phyloP scores from a whole-genome alignment of 371 early-diverging fungal genomes.

The Mortierella sp. region DNA sequence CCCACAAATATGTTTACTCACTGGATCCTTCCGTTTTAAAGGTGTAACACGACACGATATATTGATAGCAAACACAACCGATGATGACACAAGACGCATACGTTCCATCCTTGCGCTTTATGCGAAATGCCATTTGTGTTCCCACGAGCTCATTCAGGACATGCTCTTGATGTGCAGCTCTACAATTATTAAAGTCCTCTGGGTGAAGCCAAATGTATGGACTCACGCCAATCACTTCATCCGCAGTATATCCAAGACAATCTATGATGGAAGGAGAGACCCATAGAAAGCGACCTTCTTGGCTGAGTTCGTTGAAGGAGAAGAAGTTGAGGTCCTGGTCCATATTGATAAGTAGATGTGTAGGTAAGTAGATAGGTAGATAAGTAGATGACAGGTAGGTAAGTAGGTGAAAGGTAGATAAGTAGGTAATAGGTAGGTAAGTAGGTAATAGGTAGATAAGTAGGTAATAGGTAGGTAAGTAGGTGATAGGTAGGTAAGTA shows the following conservation, averaged over 20 bases:
- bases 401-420: too few relatives aligned
- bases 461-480: too few relatives aligned
- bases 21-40: slow-evolving; percentile 8
- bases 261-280: slow-evolving; percentile 63
- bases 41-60: slow-evolving; percentile 43
- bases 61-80: slow-evolving; percentile 35
- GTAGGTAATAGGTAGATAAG: too few relatives aligned
- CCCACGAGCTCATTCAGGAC: slow-evolving; percentile 63
- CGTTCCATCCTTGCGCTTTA: slow-evolving; percentile 30
- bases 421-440: too few relatives aligned
- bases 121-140: slow-evolving; percentile 25
- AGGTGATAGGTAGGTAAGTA: too few relatives aligned
- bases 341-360: slow-evolving; percentile 9
- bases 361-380: too few relatives aligned
- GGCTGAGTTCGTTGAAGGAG: slow-evolving; percentile 67
- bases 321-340: slow-evolving; percentile 60
- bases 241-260: slow-evolving; percentile 62
- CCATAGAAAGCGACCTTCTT: slow-evolving; percentile 60
- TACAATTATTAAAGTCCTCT: slow-evolving; percentile 55
- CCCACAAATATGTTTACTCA: slow-evolving; percentile 8
- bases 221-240: slow-evolving; percentile 61
- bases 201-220: slow-evolving; percentile 65
- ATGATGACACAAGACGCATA: slow-evolving; percentile 31
- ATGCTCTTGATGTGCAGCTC: slow-evolving; percentile 57
- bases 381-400: too few relatives aligned